Evolutionary conservation across 495 filamentous ascomycete genomes (phyloP).

Genomic region (Podospora comata): DNA sequence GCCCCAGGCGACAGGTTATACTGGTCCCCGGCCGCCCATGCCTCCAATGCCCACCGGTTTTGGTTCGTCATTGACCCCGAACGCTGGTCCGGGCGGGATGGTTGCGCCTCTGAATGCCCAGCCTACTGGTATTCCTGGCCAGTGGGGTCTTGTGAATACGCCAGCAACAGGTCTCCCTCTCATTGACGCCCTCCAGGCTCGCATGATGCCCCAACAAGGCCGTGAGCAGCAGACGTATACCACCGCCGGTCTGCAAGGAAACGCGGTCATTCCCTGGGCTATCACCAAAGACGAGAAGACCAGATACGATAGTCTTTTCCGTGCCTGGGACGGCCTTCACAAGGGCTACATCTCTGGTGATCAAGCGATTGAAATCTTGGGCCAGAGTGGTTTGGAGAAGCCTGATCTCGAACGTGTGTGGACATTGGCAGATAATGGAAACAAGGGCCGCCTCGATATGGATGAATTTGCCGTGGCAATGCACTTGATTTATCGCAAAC

Average conservation of each 20-base stretch:
- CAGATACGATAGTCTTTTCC: constrained; percentile 92
- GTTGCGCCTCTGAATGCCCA: constrained; percentile 75
- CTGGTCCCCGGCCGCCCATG: constrained; percentile 81
- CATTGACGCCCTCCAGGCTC: constrained; percentile 86
- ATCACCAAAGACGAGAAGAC: constrained; percentile 99
- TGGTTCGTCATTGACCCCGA: constrained; percentile 62
- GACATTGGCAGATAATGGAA: constrained; percentile 90
- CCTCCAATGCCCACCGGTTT: constrained; percentile 92
- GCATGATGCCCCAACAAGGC: constrained; percentile 97
- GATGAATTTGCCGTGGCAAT: constrained; percentile 99
- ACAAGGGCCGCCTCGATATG: constrained; percentile 90
- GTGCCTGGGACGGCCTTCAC: constrained; percentile 91
- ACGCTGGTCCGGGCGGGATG: constrained; percentile 49
- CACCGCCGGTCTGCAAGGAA: constrained; percentile 83
- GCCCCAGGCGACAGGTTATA: constrained; percentile 59
- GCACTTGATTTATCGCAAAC: constrained; percentile 96
- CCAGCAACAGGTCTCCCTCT: constrained; percentile 87
- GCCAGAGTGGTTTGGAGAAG: constrained; percentile 90
- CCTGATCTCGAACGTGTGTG: constrained; percentile 87
- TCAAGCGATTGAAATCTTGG: constrained; percentile 94
- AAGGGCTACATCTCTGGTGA: constrained; percentile 93
- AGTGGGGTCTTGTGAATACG: constrained; percentile 97
- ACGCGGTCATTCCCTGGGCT: constrained; percentile 95
- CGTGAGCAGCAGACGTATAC: constrained; percentile 82
- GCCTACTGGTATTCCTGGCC: constrained; percentile 92